Percentiles rank a stretch among this genome's conserved stretches.
phyloP scores from a whole-genome alignment of 2,329 filamentous ascomycete genomes.

The Chrysosphaeria jannelii region DNA sequence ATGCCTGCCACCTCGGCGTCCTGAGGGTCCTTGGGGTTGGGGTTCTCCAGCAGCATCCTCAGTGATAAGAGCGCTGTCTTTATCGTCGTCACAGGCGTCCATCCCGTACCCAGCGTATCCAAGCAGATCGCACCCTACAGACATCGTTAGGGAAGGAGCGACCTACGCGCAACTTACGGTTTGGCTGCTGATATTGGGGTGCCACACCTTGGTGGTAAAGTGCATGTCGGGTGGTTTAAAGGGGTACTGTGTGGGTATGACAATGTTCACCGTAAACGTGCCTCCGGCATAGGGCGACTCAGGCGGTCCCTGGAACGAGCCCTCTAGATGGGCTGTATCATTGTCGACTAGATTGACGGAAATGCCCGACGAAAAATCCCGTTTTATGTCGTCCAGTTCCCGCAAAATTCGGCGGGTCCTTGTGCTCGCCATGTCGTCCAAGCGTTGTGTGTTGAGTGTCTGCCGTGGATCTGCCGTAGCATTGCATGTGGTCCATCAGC shows the following conservation, averaged over 20 bases:
- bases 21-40: constrained; percentile 88
- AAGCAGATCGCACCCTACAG: constrained; percentile 83
- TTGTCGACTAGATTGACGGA: too few relatives aligned
- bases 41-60: constrained; percentile 72
- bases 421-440: too few relatives aligned
- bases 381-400: too few relatives aligned
- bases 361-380: too few relatives aligned
- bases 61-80: constrained; percentile 84
- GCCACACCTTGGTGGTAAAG: constrained; percentile 85
- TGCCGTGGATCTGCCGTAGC: too few relatives aligned
- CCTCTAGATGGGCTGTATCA: too few relatives aligned
- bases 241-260: constrained; percentile 66
- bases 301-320: constrained; percentile 59
- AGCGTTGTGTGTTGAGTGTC: too few relatives aligned
- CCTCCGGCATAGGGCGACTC: constrained; percentile 85
- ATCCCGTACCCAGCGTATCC: constrained; percentile 65
- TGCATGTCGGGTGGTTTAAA: constrained; percentile 80
- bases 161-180: constrained; percentile 29
- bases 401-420: too few relatives aligned
- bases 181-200: constrained; percentile 85
- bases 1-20: constrained; percentile 85
- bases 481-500: too few relatives aligned
- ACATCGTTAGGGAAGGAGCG: background rate
- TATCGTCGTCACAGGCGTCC: constrained; percentile 90
- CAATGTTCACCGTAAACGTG: constrained; percentile 54